Evolutionary conservation across 305 asterid genomes (phyloP).

Genomic region (Plantago coronopus): DNA sequence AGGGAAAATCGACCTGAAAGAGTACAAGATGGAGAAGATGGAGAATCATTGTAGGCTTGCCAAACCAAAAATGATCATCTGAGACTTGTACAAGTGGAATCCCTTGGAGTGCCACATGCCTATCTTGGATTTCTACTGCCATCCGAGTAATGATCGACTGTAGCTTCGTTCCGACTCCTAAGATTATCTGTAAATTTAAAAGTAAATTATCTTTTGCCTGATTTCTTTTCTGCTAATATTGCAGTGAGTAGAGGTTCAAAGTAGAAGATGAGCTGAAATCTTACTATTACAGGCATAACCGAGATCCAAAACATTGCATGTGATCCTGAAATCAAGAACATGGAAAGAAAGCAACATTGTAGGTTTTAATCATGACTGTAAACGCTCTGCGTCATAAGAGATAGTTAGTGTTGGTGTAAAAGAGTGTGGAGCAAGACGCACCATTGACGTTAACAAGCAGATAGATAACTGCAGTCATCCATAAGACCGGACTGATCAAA

Average conservation of each 20-base stretch:
- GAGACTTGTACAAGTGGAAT: constrained; percentile 91
- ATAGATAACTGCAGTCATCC: constrained; percentile 68
- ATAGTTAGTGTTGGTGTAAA: neutral
- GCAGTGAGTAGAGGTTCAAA: neutral
- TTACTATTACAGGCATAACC: constrained; percentile 68
- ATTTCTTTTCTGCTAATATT: neutral
- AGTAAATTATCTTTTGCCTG: constrained; percentile 23
- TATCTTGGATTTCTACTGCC: constrained; percentile 87
- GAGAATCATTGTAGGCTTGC: constrained; percentile 57
- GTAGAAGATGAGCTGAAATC: constrained; percentile 10
- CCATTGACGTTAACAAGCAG: constrained; percentile 71
- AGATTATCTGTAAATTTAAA: constrained; percentile 39
- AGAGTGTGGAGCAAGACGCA: constrained; percentile 17
- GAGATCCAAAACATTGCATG: constrained; percentile 58
- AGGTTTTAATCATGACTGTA: neutral
- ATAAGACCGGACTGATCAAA: constrained; percentile 60
- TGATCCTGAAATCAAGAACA: constrained; percentile 53
- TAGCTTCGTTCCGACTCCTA: constrained; percentile 84
- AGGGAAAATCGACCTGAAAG: constrained; percentile 51
- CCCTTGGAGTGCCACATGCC: constrained; percentile 82
- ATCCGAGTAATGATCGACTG: constrained; percentile 77
- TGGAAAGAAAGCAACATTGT: neutral
- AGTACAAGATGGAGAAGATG: constrained; percentile 68
- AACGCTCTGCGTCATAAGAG: neutral
- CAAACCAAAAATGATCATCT: constrained; percentile 76